Conservation (phyloP, 2,329 filamentous ascomycete species). For the Ascochyta viciae-villosae region DNA sequence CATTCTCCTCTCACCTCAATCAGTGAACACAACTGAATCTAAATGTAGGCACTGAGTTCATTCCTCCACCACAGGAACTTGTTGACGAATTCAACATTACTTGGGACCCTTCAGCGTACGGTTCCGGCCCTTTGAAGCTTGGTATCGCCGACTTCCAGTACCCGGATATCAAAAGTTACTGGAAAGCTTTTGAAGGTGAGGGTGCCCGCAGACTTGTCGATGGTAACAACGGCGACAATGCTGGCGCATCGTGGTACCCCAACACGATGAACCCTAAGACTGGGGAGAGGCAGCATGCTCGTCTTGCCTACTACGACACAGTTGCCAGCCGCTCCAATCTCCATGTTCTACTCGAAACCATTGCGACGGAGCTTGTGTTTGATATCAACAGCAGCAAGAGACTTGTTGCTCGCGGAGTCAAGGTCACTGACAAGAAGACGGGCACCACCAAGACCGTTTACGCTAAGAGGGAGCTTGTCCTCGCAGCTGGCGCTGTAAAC, state of each 20-base stretch:
- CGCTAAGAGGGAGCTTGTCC: conserved; percentile 60
- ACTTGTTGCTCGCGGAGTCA: conserved; percentile 35
- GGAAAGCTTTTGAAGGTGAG: conserved; percentile 31
- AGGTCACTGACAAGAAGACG: conserved; percentile 28
- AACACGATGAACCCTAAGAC: conserved; percentile 43
- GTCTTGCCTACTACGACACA: conserved; percentile 43
- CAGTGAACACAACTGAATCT: neutral
- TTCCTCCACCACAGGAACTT: conserved; percentile 25
- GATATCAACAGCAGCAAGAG: conserved; percentile 23
- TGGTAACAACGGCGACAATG: conserved; percentile 35
- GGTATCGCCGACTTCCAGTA: conserved; percentile 39
- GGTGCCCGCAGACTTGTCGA: conserved; percentile 28
- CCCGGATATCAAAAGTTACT: conserved; percentile 34
- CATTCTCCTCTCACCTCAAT: neutral
- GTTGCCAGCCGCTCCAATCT: conserved; percentile 39
- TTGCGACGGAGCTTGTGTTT: conserved; percentile 33
- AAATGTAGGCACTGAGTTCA: conserved; percentile 25
- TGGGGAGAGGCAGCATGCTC: conserved; percentile 41
- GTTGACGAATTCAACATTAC: conserved; percentile 30
- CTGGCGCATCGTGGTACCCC: conserved; percentile 48
- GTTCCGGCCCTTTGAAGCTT: conserved; percentile 35
- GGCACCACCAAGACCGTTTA: conserved; percentile 26
- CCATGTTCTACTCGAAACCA: conserved; percentile 31
- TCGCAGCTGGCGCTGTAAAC: conserved; percentile 65
- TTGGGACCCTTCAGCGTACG: conserved; percentile 35